phyloP scores from a whole-genome alignment of 2,329 filamentous ascomycete genomes.

The Penicillium janthinellum region DNA sequence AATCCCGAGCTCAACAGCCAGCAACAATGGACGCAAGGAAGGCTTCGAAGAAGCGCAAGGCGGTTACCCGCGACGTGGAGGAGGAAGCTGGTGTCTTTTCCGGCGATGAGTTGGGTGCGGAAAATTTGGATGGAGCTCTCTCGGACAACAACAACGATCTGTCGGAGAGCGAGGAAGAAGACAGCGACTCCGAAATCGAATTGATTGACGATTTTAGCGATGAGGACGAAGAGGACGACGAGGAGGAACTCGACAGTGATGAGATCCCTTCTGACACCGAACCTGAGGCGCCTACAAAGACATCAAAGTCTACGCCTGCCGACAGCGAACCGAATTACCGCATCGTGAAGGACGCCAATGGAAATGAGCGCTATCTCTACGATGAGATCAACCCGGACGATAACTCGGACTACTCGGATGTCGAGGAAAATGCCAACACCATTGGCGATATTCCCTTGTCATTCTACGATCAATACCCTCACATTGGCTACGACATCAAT shows the following conservation, averaged over 20 bases:
- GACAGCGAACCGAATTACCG: constrained; percentile 55
- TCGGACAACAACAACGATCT: constrained; percentile 46
- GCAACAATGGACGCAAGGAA: constrained; percentile 40
- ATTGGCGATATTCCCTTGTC: constrained; percentile 92
- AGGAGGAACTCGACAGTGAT: constrained; percentile 54
- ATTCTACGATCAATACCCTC: constrained; percentile 96
- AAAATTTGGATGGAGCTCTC: constrained; percentile 46
- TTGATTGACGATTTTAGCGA: constrained; percentile 58
- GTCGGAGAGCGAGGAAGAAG: constrained; percentile 40
- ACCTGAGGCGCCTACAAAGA: constrained; percentile 43
- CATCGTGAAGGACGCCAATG: constrained; percentile 80
- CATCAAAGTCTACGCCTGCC: constrained; percentile 23
- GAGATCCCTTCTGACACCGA: constrained; percentile 53
- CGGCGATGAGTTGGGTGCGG: constrained; percentile 60
- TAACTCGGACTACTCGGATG: constrained; percentile 92
- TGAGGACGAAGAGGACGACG: constrained; percentile 52
- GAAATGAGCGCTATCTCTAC: constrained; percentile 87
- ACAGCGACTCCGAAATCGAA: constrained; percentile 53
- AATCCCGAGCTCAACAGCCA: constrained; percentile 14
- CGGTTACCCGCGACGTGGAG: constrained; percentile 57
- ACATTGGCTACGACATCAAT: constrained; percentile 98
- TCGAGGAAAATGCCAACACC: constrained; percentile 77
- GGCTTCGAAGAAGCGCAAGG: constrained; percentile 65
- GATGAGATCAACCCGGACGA: constrained; percentile 92
- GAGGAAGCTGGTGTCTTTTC: constrained; percentile 55